Base-by-base conservation (phyloP, 1,284 basidiomycete species). In the Rhodotorula sp. region DNA sequence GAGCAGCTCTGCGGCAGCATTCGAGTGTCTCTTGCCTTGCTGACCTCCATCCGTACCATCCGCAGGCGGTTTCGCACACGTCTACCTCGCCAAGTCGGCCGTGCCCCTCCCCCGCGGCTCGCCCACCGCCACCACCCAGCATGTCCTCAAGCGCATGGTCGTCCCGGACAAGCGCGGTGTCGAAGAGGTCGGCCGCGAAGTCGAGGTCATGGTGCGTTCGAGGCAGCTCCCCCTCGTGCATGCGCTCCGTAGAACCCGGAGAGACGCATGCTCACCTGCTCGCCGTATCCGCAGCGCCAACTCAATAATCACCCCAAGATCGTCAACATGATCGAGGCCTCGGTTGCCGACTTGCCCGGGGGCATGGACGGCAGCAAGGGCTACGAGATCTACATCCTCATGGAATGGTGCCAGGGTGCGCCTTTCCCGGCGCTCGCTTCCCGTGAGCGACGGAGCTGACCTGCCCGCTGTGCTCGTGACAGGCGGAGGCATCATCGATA, bases 401-500 rank as follows among this genome's bases (percentile, higher is more conserved):
- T 99, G 97, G 97, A 99, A 82, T 97, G 90, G 82, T 97, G 94
- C 81, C 79, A 87, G 14, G 89, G 87, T 84, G 61, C 68, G 84
- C 80, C 42, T 17, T 9, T 23, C 54, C 8, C 19, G 4, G 10
- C n/a, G 9, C 7, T 25, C 12, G 10, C 42, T 16, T n/a, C 25
- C 44, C 42, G n/a, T 27, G 49, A 21, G 9, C 7, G 16, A 23
- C 23, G 50, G 27, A 49, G 66, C 46, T 23, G 55, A 23, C 17
- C 55, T 54, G 45, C 17, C 42, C 46, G 2, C 45, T 50, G 1
- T 7, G 1, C 7, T 34, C 34, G 34, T 34, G 34, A 25, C 74
- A 92, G 92, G 94, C 57, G 97, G 97, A 42, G 97, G 97, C 53
- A 97, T 99, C 78, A 98, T 99, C 82, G 97, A 99, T 83, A 92